Evolutionary conservation across 306 rosid genomes (phyloP), one percentile per base, ranked within the genome.

Genomic region (Sesbania bispinosa): DNA sequence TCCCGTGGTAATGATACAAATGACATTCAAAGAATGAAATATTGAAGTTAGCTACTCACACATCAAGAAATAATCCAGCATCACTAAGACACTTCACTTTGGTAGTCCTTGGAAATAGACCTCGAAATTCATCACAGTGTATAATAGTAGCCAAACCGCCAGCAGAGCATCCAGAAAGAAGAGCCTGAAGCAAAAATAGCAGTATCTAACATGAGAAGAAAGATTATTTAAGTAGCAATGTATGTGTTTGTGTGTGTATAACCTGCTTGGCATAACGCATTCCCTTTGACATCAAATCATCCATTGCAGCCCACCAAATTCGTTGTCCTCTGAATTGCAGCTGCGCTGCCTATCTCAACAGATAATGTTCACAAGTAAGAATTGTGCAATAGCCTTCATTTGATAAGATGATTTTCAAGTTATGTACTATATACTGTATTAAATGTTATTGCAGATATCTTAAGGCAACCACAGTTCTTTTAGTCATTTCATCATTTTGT

Each of bases 121-220:
- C 83, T 14, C 82, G 73, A 57, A 89, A 91, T 65, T 88, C 85
- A 55, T 94, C 96, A 27, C 98, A 94, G 68, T 94, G 97, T 81
- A 94, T 43, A 75, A 89, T 85, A 60, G 97, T 71, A 76, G 96
- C 96, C 53, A 91, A 53, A 74, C 96, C 97, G 2, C 96, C 97
- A 2, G 99, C 97, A 0, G 99, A 94, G 88, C 99, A 94, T 47
- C 99, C 99, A 20, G 99, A 91, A 72, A 94, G 91, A 81, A 94
- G 94, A 66, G 99, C 89, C 97, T 94, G 88, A 67, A 86, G 60
- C 33, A 73, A 26, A 46, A 57, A 50, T n/a, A 6, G 38, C 54
- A 7, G 42, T 13, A 62, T 6, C 11, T 16, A 64, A 33, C 35
- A 35, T 58, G 73, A 41, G 74, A 69, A 77, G 24, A 69, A 62